Conservation (phyloP, 306 rosid genomes). For the Hylodesmum podocarpum region DNA sequence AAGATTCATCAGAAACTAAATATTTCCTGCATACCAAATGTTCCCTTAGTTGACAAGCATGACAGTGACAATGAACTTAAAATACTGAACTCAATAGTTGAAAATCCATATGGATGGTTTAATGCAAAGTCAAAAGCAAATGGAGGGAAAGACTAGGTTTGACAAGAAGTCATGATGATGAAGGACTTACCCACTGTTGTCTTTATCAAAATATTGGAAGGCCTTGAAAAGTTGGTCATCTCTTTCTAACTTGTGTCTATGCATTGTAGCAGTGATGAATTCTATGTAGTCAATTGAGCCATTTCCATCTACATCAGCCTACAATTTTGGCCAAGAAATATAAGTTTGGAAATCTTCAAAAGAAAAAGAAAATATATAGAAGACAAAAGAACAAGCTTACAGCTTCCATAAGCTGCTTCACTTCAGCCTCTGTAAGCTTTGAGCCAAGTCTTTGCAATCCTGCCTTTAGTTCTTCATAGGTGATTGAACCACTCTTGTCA, state of each 20-base stretch:
- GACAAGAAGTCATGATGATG: slow-evolving; percentile 13
- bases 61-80: background rate
- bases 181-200: slow-evolving; percentile 73
- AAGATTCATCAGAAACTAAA: too few species aligned
- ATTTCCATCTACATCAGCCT: slow-evolving; percentile 96
- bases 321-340: slow-evolving; percentile 12
- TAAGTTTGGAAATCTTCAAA: background rate
- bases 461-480: slow-evolving; percentile 80
- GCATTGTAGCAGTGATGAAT: slow-evolving; percentile 94
- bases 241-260: slow-evolving; percentile 83
- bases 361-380: background rate
- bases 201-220: slow-evolving; percentile 85
- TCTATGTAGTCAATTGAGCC: slow-evolving; percentile 90
- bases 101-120: background rate
- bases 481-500: slow-evolving; percentile 83
- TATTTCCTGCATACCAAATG: too few species aligned
- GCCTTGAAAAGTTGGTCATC: slow-evolving; percentile 87
- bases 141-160: background rate
- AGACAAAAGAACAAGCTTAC: slow-evolving; percentile 42
- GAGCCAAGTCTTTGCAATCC: slow-evolving; percentile 93
- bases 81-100: background rate
- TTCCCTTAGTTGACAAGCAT: background rate
- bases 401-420: slow-evolving; percentile 94
- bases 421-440: slow-evolving; percentile 82
- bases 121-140: background rate